Percentiles rank a stretch among this genome's conserved stretches.
Conservation (phyloP, 805 yeast species). For the Ogataea henricii region DNA sequence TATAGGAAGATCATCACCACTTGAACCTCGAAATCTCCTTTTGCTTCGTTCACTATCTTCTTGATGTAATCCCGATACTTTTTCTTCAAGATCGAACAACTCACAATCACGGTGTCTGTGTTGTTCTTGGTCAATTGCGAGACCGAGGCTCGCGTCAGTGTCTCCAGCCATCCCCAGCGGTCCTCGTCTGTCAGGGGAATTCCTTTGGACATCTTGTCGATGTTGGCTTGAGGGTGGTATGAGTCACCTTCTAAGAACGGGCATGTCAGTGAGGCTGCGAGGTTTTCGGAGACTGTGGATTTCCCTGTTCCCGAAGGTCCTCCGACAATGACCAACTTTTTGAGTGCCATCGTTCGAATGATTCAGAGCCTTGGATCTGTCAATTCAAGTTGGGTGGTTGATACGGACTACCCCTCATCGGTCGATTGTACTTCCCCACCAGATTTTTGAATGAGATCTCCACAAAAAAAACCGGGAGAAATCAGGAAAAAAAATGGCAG, state of each 20-base stretch:
- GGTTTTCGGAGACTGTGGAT: constrained; percentile 65
- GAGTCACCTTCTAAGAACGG: constrained; percentile 84
- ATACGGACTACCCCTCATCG: neutral
- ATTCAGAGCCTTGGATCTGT: no score
- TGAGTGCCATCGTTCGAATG: neutral
- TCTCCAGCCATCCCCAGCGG: constrained; percentile 84
- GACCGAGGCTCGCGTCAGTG: constrained; percentile 47
- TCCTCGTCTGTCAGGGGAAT: constrained; percentile 86
- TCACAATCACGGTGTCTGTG: constrained; percentile 50
- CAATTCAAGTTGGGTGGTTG: no score
- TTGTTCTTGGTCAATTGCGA: constrained; percentile 35
- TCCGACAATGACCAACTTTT: constrained; percentile 55
- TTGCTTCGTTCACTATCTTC: constrained; percentile 27
- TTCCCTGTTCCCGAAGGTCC: constrained; percentile 99
- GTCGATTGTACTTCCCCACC: neutral
- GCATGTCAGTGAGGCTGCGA: constrained; percentile 48
- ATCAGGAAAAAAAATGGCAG: constrained; percentile 1
- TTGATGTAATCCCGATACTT: constrained; percentile 67
- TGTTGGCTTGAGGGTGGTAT: constrained; percentile 68
- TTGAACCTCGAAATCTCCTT: constrained; percentile 29
- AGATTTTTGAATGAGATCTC: neutral
- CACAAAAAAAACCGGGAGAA: neutral
- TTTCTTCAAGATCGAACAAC: constrained; percentile 85
- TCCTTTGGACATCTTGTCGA: constrained; percentile 81
- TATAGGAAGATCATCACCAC: constrained; percentile 68